Conservation (phyloP, 768 basidiomycete genomes). For the Tulasnella sp. region DNA sequence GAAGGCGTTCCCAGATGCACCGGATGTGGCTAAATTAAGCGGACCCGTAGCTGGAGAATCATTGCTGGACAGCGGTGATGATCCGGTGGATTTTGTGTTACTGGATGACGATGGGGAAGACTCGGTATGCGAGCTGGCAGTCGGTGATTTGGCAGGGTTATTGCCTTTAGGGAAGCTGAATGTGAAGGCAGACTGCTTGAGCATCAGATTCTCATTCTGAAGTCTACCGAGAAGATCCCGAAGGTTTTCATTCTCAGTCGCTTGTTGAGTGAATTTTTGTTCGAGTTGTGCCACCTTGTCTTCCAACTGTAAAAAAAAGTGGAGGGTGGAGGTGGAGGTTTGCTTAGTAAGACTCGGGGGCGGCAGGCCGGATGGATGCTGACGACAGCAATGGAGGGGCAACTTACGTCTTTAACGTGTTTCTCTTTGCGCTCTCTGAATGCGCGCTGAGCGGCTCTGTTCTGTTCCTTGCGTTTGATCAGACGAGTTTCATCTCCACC, state of each 20-base stretch:
- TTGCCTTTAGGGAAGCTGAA: conserved; percentile 51
- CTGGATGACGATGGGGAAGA: background rate
- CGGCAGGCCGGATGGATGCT: background rate
- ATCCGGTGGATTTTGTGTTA: conserved; percentile 20
- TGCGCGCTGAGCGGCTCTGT: conserved; percentile 90
- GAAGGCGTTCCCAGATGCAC: conserved; percentile 14
- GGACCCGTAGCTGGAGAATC: too few relatives aligned
- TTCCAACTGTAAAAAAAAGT: conserved; percentile 49
- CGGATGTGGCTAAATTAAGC: too few relatives aligned
- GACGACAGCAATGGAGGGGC: conserved; percentile 11
- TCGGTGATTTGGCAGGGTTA: conserved; percentile 1
- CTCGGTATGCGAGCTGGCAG: background rate
- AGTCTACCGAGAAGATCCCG: conserved; percentile 72
- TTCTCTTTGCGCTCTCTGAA: conserved; percentile 96
- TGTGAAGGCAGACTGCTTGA: conserved; percentile 74
- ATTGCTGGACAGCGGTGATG: conserved; percentile 9
- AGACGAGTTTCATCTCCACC: conserved; percentile 57
- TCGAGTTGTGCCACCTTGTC: conserved; percentile 82
- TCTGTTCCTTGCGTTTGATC: conserved; percentile 90
- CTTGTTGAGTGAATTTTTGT: conserved; percentile 58
- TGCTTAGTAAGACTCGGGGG: conserved; percentile 9
- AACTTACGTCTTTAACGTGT: conserved; percentile 86
- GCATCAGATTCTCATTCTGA: conserved; percentile 72
- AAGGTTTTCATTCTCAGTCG: conserved; percentile 76
- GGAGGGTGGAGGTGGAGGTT: background rate